A percentile compares a stretch with the other conserved stretches of the same genome.
These are phyloP conservation scores for Pelargonium citronellum DNA, from an alignment of 441 rosid species.

Conservation along the genomic window DNA sequence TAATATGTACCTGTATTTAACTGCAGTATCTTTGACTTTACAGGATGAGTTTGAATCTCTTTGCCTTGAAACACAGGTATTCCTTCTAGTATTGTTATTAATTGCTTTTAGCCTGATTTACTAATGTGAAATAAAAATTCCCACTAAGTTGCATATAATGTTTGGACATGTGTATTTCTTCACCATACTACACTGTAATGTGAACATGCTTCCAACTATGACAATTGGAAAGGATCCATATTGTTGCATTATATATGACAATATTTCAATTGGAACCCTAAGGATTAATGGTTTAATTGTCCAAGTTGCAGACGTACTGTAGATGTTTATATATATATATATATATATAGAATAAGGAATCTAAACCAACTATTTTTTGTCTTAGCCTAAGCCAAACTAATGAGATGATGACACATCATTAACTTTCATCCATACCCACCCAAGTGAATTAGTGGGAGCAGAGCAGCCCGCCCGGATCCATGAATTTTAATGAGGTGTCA, in stretches of 20 bases:
- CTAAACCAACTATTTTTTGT: too few relatives aligned
- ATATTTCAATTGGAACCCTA: too few relatives aligned
- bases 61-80: conserved; percentile 50
- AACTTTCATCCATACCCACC: too few relatives aligned
- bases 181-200: not conserved
- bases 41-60: conserved; percentile 60
- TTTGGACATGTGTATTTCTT: not conserved
- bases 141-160: not conserved
- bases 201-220: not conserved
- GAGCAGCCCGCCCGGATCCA: too few relatives aligned
- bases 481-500: too few relatives aligned
- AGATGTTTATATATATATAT: too few relatives aligned
- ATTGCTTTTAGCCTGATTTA: not conserved
- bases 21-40: conserved; percentile 18
- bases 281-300: too few relatives aligned
- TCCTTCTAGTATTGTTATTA: conserved; percentile 2
- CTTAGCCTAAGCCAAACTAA: too few relatives aligned
- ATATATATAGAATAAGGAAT: too few relatives aligned
- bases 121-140: not conserved
- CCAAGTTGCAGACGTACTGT: too few relatives aligned
- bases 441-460: too few relatives aligned
- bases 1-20: conserved; percentile 14
- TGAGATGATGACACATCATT: too few relatives aligned
- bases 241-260: not conserved
- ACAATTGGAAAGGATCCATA: not conserved